Evolutionary conservation across 2,329 filamentous ascomycete species (phyloP), one percentile per base, ranked within the genome.

Genomic region (Colletotrichum sp.): DNA sequence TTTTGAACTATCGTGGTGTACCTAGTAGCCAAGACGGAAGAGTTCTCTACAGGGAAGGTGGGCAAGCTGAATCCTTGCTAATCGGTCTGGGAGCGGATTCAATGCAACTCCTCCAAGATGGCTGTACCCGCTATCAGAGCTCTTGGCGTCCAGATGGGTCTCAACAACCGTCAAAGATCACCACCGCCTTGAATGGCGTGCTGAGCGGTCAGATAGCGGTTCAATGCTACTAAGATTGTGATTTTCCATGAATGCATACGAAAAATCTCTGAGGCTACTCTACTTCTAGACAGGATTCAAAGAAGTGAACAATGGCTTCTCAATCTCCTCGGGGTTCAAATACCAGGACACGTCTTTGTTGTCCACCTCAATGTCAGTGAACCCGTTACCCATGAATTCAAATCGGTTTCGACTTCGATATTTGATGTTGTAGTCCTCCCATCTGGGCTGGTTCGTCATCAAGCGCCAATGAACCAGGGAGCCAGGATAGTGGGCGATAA

Each of bases 341-440:
- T 68, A 68, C 66, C 66, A 68, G 5, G 66, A 52, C 44, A 68
- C 49, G 49, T 68, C 66, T 16, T 32, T 30, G 3, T 18, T n/a
- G n/a, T 52, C 26, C 0, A 68, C 66, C 26, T 68, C 66, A 32
- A 55, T 32, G 28, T 57, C 26, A 15, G 66, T 68, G 2, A 68
- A 68, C n/a, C 66, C 66, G n/a, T 68, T 68, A 16, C 66, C 66
- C 66, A 68, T 68, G 66, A 60, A 68, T 28, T 60, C 66, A 24
- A 68, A 68, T 21, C 66, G 49, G 28, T 68, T 68, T 24, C 49
- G 28, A 49, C 49, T 44, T 26, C 49, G 44, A 34, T 68, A 36
- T n/a, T 59, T 34, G 30, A 68, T 68, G n/a, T 44, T 32, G 15
- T 68, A 68, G n/a, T 68, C 66, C 13, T 68, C 66, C 26, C 55